Percentiles rank a stretch among this genome's conserved stretches.
Evolutionary conservation across 1,284 basidiomycete species (phyloP).

Genomic region (Chalciporus sp.): DNA sequence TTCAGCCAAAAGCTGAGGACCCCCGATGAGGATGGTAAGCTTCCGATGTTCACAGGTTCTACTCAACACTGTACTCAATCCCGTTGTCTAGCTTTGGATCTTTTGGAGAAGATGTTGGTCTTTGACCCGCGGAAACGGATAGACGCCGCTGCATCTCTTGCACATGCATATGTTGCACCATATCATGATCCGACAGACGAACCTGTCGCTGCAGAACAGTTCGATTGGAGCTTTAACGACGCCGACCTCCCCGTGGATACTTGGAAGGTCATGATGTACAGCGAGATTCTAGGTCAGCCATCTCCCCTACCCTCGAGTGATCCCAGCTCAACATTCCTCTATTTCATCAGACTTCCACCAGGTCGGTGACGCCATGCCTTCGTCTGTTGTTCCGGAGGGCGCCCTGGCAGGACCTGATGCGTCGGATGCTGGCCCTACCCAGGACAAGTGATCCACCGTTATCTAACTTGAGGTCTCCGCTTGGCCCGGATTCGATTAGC

Average conservation of each 20-base stretch:
- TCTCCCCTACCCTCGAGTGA: not conserved
- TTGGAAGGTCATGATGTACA: slow-evolving; percentile 99
- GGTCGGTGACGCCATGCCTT: slow-evolving; percentile 54
- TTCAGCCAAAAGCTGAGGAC: slow-evolving; percentile 94
- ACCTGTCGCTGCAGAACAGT: slow-evolving; percentile 91
- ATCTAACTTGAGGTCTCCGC: not conserved
- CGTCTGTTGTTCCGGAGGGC: slow-evolving; percentile 55
- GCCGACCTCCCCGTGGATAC: slow-evolving; percentile 99
- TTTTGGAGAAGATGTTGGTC: slow-evolving; percentile 98
- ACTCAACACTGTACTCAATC: slow-evolving; percentile 11
- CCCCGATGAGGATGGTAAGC: slow-evolving; percentile 81
- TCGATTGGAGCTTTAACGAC: slow-evolving; percentile 99
- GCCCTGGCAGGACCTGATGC: slow-evolving; percentile 63
- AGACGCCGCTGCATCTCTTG: slow-evolving; percentile 89
- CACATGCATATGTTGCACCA: slow-evolving; percentile 93
- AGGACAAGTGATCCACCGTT: slow-evolving; percentile 16
- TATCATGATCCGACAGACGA: slow-evolving; percentile 99
- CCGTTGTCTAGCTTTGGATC: slow-evolving; percentile 74
- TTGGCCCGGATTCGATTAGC: slow-evolving; percentile 7
- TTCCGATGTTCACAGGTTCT: not conserved
- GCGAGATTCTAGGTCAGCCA: slow-evolving; percentile 84
- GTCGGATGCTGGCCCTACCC: slow-evolving; percentile 8
- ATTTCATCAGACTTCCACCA: slow-evolving; percentile 71
- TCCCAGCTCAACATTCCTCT: not conserved
- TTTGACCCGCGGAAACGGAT: slow-evolving; percentile 98